A percentile compares a stretch with the other conserved stretches of the same genome.
phyloP scores from a whole-genome alignment of 108 stramenopile genomes.

The Cyclostephanos invisitatus region DNA sequence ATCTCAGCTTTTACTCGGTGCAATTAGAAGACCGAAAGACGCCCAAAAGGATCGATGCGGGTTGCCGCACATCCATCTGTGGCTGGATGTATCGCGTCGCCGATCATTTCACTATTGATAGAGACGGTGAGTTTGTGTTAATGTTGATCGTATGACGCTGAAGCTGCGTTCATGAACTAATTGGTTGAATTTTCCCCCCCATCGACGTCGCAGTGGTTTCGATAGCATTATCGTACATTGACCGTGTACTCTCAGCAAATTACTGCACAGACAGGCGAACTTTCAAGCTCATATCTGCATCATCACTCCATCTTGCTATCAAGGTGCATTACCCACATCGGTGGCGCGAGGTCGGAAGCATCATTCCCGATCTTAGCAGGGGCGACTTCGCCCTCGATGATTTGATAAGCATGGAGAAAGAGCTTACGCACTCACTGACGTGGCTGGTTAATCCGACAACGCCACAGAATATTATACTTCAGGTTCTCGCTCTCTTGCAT shows the following conservation, averaged over 20 bases:
- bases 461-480: constrained; percentile 42
- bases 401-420: constrained; percentile 66
- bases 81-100: constrained; percentile 86
- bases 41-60: constrained; percentile 47
- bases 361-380: constrained; percentile 74
- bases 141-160: not conserved
- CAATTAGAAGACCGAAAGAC: constrained; percentile 1
- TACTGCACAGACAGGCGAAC: constrained; percentile 56
- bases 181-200: not conserved
- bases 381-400: constrained; percentile 70
- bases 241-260: constrained; percentile 47
- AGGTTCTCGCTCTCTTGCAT: constrained; percentile 39
- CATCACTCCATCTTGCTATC: constrained; percentile 77
- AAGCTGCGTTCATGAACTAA: not conserved
- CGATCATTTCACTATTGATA: constrained; percentile 79
- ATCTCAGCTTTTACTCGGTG: constrained; percentile 24
- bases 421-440: constrained; percentile 56
- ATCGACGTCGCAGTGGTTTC: constrained; percentile 30
- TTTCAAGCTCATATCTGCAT: constrained; percentile 79
- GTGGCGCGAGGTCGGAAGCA: constrained; percentile 42
- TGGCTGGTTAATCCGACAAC: constrained; percentile 81
- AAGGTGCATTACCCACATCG: constrained; percentile 66
- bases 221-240: constrained; percentile 46
- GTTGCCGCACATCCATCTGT: constrained; percentile 77
- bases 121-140: constrained; percentile 64